phyloP scores from a whole-genome alignment of 495 filamentous ascomycete species.

The Jackrogersella multiformis region DNA sequence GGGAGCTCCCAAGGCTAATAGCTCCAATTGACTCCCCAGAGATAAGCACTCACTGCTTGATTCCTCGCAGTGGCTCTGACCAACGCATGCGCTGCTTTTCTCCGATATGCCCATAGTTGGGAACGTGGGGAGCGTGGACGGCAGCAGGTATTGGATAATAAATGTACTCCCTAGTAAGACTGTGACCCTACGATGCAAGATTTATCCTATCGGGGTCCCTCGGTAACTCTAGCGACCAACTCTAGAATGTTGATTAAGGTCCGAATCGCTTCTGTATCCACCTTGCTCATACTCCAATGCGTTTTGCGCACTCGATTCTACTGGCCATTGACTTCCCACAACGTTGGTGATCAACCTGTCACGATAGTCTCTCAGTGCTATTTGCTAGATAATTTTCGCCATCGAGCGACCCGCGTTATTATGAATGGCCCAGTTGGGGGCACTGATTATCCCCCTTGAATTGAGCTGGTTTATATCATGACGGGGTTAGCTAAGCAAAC shows the following conservation, averaged over 20 bases:
- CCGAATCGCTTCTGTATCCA: slow-evolving; percentile 20
- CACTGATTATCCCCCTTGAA: not conserved
- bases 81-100: slow-evolving; percentile 39
- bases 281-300: slow-evolving; percentile 10
- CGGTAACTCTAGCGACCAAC: slow-evolving; percentile 34
- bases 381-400: slow-evolving; percentile 31
- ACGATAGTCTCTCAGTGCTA: slow-evolving; percentile 5
- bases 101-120: slow-evolving; percentile 36
- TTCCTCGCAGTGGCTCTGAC: slow-evolving; percentile 32
- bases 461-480: slow-evolving; percentile 5
- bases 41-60: slow-evolving; percentile 31
- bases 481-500: slow-evolving; percentile 12
- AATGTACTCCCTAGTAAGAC: slow-evolving; percentile 39
- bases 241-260: slow-evolving; percentile 27
- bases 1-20: slow-evolving; percentile 5
- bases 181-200: slow-evolving; percentile 35
- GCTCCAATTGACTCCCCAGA: slow-evolving; percentile 34
- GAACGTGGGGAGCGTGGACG: slow-evolving; percentile 34
- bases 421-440: not conserved
- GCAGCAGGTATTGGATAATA: slow-evolving; percentile 29
- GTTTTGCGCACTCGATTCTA: slow-evolving; percentile 29
- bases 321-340: slow-evolving; percentile 27
- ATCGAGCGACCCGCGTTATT: slow-evolving; percentile 6
- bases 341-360: slow-evolving; percentile 3
- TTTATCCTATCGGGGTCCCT: slow-evolving; percentile 32